Evolutionary conservation across 495 filamentous ascomycete species (phyloP).

Genomic region (Trichoderma reesei): DNA sequence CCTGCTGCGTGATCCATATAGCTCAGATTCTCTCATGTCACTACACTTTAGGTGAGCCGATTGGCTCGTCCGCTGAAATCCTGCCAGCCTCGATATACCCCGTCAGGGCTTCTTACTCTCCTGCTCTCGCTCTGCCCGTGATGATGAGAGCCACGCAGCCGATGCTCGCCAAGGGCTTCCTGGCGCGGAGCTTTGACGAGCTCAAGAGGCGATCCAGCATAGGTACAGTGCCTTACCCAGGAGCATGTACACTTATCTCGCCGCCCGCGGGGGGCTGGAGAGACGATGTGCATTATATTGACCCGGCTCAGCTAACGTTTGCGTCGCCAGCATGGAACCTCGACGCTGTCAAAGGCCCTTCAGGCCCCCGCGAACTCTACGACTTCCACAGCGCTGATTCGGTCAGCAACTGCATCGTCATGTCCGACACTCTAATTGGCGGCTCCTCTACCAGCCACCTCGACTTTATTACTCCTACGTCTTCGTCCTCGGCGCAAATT

Average conservation of each 20-base stretch:
- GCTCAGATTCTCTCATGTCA: neutral
- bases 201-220: conserved; percentile 36
- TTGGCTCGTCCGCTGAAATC: conserved; percentile 2
- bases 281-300: no score
- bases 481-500: conserved; percentile 17
- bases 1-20: neutral
- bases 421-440: conserved; percentile 80
- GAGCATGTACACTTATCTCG: neutral
- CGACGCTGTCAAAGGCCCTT: conserved; percentile 46
- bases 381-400: conserved; percentile 55
- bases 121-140: neutral
- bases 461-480: conserved; percentile 39
- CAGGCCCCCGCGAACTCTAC: conserved; percentile 48
- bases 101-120: neutral
- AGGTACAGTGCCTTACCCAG: conserved; percentile 29
- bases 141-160: conserved; percentile 33
- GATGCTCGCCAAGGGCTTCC: conserved; percentile 34
- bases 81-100: neutral
- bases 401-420: conserved; percentile 61
- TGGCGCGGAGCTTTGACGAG: conserved; percentile 35
- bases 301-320: neutral
- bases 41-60: conserved; percentile 3
- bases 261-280: no score
- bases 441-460: conserved; percentile 68
- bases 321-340: conserved; percentile 28